Conservation (phyloP, 371 early-diverging fungal genomes). For the Mucor lusitanicus region DNA sequence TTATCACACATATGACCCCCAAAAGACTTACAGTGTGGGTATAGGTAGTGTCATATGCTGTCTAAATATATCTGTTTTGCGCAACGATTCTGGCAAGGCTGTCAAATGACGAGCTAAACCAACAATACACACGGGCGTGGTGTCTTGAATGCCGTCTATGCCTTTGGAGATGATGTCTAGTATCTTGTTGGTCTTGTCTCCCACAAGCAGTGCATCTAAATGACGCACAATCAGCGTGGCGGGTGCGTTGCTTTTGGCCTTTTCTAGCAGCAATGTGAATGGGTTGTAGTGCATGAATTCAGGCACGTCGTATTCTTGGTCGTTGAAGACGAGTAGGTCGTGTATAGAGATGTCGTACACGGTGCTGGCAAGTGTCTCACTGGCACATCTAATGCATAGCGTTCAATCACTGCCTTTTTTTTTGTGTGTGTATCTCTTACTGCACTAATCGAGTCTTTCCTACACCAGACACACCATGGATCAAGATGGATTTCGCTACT, state of each 20-base stretch:
- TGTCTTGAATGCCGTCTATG: slow-evolving; percentile 19
- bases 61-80: slow-evolving; percentile 38
- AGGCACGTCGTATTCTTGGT: slow-evolving; percentile 25
- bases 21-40: slow-evolving; percentile 38
- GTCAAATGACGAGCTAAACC: slow-evolving; percentile 34
- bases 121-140: slow-evolving; percentile 28
- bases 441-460: slow-evolving; percentile 39
- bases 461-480: slow-evolving; percentile 46
- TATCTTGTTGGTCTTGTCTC: slow-evolving; percentile 19
- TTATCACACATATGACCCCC: too few species aligned
- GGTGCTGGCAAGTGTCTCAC: slow-evolving; percentile 5
- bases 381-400: slow-evolving; percentile 14
- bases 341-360: slow-evolving; percentile 25
- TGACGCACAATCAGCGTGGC: slow-evolving; percentile 30
- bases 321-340: slow-evolving; percentile 35
- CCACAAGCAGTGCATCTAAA: slow-evolving; percentile 24
- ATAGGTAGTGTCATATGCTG: slow-evolving; percentile 45
- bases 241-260: slow-evolving; percentile 25
- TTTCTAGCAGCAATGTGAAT: slow-evolving; percentile 18
- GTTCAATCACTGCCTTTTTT: background rate
- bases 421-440: slow-evolving; percentile 7
- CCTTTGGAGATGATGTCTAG: slow-evolving; percentile 17
- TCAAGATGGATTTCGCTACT: slow-evolving; percentile 41
- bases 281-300: slow-evolving; percentile 39
- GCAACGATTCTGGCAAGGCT: slow-evolving; percentile 30